Evolutionary conservation across 768 basidiomycete genomes (phyloP), one percentile per base, ranked within the genome.

Genomic region (Harrya chromipes): DNA sequence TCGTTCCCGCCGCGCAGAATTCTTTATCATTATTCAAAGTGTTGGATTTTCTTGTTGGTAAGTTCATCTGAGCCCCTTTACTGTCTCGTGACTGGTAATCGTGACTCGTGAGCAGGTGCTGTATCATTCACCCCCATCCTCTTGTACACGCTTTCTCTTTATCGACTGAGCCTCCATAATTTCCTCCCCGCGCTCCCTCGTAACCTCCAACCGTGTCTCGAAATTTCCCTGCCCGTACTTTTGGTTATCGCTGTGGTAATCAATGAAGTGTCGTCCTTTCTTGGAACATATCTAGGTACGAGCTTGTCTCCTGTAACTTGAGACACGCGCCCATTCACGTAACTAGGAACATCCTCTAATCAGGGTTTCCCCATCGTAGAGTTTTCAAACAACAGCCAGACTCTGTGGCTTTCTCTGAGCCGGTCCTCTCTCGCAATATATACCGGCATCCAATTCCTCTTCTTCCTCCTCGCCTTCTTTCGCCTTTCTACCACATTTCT

Each of bases 91-190:
- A 50, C 24, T 40, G 13, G 23, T 42, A 39, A 3, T 37, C n/a
- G 13, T 49, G 19, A 39, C 2, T 37, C n/a, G 13, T 49, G 19
- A 43, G 11, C 24, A 69, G 86, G 71, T 36, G 73, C 76, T 37
- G 61, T 75, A 37, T 88, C 89, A 4, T 84, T 81, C 58, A 60
- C 84, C 20, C 85, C 88, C 11, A 69, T 90, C 40, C 69, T 88
- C 35, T 69, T 81, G 39, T 88, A 84, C 68, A 79, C 73, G 17
- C 47, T 77, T 47, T 87, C 82, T 67, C 72, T 89, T 44, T 83
- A 77, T 68, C 67, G 81, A 46, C 77, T 87, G 52, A 74, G 79
- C 23, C 67, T 71, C 40, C 60, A 63, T 19, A 74, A 83, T 53
- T 74, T 87, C 53, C 62, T 83, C 38, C 71, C 75, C 40, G 62